Evolutionary conservation across 805 yeast species (phyloP).

Genomic region (Metschnikowia arizonensis): DNA sequence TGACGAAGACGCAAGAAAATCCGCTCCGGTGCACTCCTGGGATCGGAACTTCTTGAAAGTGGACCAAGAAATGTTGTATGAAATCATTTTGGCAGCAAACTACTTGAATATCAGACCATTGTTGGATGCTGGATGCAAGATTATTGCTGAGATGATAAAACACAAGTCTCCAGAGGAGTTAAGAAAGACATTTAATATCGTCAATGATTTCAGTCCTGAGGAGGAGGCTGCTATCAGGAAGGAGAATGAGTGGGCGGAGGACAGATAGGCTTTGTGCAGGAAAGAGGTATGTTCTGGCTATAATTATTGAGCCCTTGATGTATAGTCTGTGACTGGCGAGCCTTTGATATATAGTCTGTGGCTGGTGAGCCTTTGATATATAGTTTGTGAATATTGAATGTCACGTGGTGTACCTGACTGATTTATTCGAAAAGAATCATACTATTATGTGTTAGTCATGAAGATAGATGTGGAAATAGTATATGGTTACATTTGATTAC

Average conservation of each 20-base stretch:
- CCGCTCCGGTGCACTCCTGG: conserved; percentile 95
- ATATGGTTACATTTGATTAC: not conserved
- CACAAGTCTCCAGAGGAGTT: conserved; percentile 78
- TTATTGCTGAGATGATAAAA: conserved; percentile 79
- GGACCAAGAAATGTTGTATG: conserved; percentile 86
- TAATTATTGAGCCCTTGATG: not conserved
- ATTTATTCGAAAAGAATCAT: not conserved
- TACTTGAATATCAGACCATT: conserved; percentile 71
- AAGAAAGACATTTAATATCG: conserved; percentile 74
- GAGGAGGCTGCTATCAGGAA: conserved; percentile 85
- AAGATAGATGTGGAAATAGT: not conserved
- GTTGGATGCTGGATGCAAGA: conserved; percentile 74
- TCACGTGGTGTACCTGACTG: not conserved
- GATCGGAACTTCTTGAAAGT: conserved; percentile 90
- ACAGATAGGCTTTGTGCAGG: conserved; percentile 43
- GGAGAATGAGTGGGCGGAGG: conserved; percentile 91
- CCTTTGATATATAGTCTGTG: not conserved
- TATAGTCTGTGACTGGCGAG: not conserved
- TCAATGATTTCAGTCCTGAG: conserved; percentile 79
- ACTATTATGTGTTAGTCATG: not conserved
- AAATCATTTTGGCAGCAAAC: conserved; percentile 77
- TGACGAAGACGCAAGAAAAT: conserved; percentile 78
- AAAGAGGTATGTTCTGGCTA: not conserved
- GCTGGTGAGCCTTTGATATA: not conserved
- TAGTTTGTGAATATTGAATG: not conserved